Evolutionary conservation across 164 flowering plant genomes (phyloP).

Genomic region (Stephania cephalantha): DNA sequence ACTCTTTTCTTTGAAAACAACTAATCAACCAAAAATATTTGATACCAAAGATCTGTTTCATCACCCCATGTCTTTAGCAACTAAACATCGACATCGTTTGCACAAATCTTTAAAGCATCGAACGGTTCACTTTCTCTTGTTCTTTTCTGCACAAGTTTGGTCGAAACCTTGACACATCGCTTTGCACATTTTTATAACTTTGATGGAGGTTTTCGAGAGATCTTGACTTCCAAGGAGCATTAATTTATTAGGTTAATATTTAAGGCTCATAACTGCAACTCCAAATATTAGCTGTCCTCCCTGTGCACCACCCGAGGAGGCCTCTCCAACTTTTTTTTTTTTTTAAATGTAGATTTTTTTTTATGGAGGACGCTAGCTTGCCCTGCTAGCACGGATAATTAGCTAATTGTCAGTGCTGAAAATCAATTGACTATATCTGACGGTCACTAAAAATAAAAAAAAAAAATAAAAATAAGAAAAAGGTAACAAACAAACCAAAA

Average conservation of each 20-base stretch:
- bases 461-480: no score
- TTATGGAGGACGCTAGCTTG: no score
- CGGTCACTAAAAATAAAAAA: no score
- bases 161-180: not conserved
- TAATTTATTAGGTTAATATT: not conserved
- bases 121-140: not conserved
- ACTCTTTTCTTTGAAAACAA: no score
- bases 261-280: not conserved
- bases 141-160: not conserved
- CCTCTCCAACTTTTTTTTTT: constrained; percentile 19
- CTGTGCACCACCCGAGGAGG: constrained; percentile 26
- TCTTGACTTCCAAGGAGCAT: constrained; percentile 15
- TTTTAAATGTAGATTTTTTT: no score
- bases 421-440: no score
- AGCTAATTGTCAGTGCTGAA: no score
- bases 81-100: no score
- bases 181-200: not conserved
- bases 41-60: not conserved
- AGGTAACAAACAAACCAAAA: no score
- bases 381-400: no score
- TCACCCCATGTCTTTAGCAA: not conserved
- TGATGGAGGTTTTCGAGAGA: constrained; percentile 11
- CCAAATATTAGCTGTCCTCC: constrained; percentile 26
- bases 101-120: no score
- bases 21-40: not conserved